Evolutionary conservation across 2,329 filamentous ascomycete genomes (phyloP), one percentile per base, ranked within the genome.

Genomic region (Lecanosticta acicola): DNA sequence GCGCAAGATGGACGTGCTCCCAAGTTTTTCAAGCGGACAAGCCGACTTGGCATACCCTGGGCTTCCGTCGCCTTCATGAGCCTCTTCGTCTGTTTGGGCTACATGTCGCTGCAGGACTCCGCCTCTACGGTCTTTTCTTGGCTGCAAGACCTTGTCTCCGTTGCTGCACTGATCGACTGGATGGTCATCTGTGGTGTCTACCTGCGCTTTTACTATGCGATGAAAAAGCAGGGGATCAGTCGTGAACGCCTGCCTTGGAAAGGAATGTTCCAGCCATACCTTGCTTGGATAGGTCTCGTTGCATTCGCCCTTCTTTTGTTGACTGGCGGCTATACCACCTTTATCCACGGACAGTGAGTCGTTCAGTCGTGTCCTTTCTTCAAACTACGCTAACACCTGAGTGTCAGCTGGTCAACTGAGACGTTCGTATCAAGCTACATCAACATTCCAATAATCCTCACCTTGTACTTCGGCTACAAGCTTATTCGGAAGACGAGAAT

Each of bases 121-220:
- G 49, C 49, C 3, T 49, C 49, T 9, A 52, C 49, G 5, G 49
- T 51, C 21, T 84, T 80, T 79, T 74, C 70, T 1, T 84, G 81
- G 80, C 64, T 84, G 16, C 79, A 83, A 58, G 82, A 83, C 48
- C 74, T 84, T 35, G 78, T 83, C 43, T 79, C 79, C 10, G 80
- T 84, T 0, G 82, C 79, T 0, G 83, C 83, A 59, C 79, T 84
- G 63, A 66, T 84, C 8, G 77, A 77, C 44, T 84, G 81, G 80
- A 73, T 77, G 53, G 71, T 76, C 49, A 84, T 84, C 49, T 75
- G 79, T 10, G 68, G 82, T 39, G 75, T 80, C 1, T 83, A 79
- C 1, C 66, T 84, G 17, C 78, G 81, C 20, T 84, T 84, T 68
- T 78, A 80, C 26, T 66, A 70, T 4, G 81, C 70, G 4, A 66